Conservation (phyloP, 2,329 filamentous ascomycete genomes). For the Stachybotrys echinatus region DNA sequence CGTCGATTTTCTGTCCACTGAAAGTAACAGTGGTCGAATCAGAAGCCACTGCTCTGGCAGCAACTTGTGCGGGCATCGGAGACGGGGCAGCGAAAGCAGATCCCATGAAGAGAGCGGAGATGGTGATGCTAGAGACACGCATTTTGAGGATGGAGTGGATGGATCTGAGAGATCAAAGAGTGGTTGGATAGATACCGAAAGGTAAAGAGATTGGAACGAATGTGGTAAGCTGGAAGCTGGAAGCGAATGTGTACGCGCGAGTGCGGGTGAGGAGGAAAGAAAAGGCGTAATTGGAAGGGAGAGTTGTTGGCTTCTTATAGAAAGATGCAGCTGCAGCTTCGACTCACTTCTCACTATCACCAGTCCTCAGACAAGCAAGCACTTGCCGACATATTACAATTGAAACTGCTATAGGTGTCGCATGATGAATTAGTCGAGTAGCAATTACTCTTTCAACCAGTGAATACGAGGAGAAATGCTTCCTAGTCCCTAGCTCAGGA, state of each 20-base stretch:
- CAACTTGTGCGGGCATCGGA: neutral
- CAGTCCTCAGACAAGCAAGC: neutral
- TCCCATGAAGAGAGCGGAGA: neutral
- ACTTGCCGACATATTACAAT: neutral
- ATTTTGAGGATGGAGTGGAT: neutral
- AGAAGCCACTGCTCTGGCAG: neutral
- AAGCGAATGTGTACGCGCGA: neutral
- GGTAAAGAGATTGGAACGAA: neutral
- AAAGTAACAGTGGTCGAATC: neutral
- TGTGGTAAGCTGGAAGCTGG: neutral
- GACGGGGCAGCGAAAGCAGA: neutral
- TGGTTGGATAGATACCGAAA: neutral
- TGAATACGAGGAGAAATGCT: neutral
- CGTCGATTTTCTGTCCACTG: neutral
- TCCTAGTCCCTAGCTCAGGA: neutral
- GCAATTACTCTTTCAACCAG: neutral
- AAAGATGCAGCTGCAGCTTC: neutral
- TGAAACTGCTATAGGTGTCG: neutral
- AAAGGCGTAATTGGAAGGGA: neutral
- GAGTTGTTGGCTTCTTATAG: neutral
- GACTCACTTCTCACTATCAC: neutral
- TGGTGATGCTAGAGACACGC: neutral
- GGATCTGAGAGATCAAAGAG: neutral
- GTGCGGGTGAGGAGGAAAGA: neutral
- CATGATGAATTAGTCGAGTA: neutral